Evolutionary conservation across 2,329 filamentous ascomycete genomes (phyloP).

Genomic region (Trichoderma endophyticum): DNA sequence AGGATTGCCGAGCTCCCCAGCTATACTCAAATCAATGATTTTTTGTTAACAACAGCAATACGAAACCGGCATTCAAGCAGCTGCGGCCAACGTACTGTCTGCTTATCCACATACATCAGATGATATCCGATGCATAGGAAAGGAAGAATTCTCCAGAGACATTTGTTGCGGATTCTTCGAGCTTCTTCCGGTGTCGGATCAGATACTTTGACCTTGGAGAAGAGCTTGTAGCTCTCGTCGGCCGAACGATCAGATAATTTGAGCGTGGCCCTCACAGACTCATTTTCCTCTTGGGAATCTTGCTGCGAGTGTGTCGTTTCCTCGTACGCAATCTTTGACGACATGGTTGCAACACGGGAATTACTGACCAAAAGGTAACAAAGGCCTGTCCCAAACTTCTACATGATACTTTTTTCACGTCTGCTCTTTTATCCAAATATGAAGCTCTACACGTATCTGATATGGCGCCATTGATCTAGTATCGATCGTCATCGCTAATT

Average conservation of each 20-base stretch:
- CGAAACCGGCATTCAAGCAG: not conserved
- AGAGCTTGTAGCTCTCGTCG: conserved; percentile 42
- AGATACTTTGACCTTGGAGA: conserved; percentile 36
- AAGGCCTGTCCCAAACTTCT: not conserved
- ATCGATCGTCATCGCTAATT: conserved; percentile 2
- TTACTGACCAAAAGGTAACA: not conserved
- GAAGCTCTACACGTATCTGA: not conserved
- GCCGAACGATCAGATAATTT: conserved; percentile 38
- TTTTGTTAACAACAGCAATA: not conserved
- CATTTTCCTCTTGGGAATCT: not conserved
- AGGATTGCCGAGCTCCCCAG: conserved; percentile 21
- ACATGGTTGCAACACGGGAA: not conserved
- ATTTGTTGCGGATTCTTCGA: conserved; percentile 33
- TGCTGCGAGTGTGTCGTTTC: not conserved
- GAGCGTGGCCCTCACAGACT: conserved; percentile 11
- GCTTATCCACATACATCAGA: conserved; percentile 40
- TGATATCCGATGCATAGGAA: conserved; percentile 40
- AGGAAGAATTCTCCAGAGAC: conserved; percentile 35
- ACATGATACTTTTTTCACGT: not conserved
- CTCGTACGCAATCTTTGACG: not conserved
- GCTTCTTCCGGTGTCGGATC: conserved; percentile 35
- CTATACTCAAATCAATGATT: not conserved
- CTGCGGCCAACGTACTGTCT: conserved; percentile 30
- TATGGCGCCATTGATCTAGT: conserved; percentile 3
- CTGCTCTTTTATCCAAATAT: not conserved